A percentile compares a stretch with the other conserved stretches of the same genome.
Evolutionary conservation across 805 yeast genomes (phyloP).

Genomic region (Candida loeiensis): DNA sequence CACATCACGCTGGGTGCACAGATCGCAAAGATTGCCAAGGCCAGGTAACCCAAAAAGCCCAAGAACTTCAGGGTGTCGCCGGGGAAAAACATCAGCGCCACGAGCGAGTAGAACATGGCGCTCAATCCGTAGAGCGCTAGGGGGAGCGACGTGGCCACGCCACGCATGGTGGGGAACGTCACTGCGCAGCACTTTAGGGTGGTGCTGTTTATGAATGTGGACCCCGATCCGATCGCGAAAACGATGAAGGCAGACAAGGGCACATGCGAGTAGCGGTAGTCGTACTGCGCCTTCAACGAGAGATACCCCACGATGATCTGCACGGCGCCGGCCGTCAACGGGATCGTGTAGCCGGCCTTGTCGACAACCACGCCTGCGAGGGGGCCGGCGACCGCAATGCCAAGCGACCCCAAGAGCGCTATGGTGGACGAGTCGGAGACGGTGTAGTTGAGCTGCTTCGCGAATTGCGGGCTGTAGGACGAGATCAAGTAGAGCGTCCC

Average conservation of each 20-base stretch:
- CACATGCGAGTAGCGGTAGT: conserved; percentile 34
- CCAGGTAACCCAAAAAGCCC: conserved; percentile 42
- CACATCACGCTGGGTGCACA: conserved; percentile 46
- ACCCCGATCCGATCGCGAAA: conserved; percentile 62
- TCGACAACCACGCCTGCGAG: conserved; percentile 66
- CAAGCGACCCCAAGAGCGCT: conserved; percentile 66
- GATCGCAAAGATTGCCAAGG: conserved; percentile 38
- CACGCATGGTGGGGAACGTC: conserved; percentile 61
- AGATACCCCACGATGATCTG: conserved; percentile 53
- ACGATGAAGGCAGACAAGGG: conserved; percentile 44
- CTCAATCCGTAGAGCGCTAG: conserved; percentile 72
- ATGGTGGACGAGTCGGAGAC: conserved; percentile 63
- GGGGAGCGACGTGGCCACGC: conserved; percentile 73
- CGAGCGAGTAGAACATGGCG: conserved; percentile 61
- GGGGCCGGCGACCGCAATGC: conserved; percentile 63
- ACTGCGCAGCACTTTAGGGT: conserved; percentile 72
- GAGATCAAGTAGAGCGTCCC: conserved; percentile 77
- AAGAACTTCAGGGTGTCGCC: conserved; percentile 57
- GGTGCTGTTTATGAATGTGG: conserved; percentile 61
- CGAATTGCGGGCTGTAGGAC: conserved; percentile 76
- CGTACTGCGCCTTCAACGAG: conserved; percentile 51
- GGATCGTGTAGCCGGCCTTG: conserved; percentile 50
- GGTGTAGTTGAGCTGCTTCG: conserved; percentile 50
- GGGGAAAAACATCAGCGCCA: conserved; percentile 50
- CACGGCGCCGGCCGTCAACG: conserved; percentile 50